Conservation (phyloP, 208 protist species). For the Blastocrithidia nonstop region DNA sequence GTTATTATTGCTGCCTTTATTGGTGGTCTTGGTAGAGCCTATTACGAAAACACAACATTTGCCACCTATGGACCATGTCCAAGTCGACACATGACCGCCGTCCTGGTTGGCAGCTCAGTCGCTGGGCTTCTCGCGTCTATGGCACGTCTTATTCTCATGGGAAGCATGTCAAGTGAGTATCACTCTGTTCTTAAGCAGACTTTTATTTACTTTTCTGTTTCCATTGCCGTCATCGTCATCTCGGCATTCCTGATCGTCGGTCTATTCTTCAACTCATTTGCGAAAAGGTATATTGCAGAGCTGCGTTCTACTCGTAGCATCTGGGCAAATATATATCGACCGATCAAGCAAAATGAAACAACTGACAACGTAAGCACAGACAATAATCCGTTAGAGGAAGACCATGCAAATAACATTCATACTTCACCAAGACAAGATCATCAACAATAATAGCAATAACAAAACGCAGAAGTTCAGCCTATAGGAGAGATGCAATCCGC, state of each 20-base stretch:
- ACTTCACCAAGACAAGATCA: not conserved
- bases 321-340: slow-evolving; percentile 38
- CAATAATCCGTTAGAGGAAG: slow-evolving; percentile 3
- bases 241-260: slow-evolving; percentile 17
- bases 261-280: slow-evolving; percentile 49
- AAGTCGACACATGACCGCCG: slow-evolving; percentile 34
- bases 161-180: slow-evolving; percentile 33
- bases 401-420: not conserved
- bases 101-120: slow-evolving; percentile 50
- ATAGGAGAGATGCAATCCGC: too few species aligned
- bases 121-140: slow-evolving; percentile 40
- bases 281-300: slow-evolving; percentile 47
- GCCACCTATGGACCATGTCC: slow-evolving; percentile 69
- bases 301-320: slow-evolving; percentile 30
- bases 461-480: too few species aligned
- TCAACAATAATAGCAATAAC: too few species aligned
- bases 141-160: slow-evolving; percentile 63
- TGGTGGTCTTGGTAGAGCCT: slow-evolving; percentile 38
- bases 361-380: too few species aligned
- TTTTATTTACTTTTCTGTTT: slow-evolving; percentile 60
- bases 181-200: slow-evolving; percentile 28
- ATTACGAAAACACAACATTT: slow-evolving; percentile 82
- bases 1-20: slow-evolving; percentile 51
- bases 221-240: slow-evolving; percentile 43
- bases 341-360: too few species aligned